Base-by-base conservation (phyloP, 164 flowering plant species). In the Sextonia rubra region DNA sequence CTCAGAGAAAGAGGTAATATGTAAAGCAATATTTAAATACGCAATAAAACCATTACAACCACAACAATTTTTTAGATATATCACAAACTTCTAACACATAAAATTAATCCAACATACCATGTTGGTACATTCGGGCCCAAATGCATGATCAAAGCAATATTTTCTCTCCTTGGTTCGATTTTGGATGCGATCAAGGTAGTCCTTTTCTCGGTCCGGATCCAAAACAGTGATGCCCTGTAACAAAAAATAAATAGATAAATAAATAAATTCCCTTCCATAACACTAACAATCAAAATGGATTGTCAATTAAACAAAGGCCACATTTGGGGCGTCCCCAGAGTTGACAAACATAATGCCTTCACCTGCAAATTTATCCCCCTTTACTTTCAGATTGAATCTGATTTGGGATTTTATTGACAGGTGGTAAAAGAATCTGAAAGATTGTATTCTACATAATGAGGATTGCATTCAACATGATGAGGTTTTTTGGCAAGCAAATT, bases 191-290 rank as follows among this genome's bases (percentile, higher is more conserved):
- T 90, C 93, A 56, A 93, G 89, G 79, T 93, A 93, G 77, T 90
- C 89, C 80, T 91, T 93, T 3, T 93, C 87, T 77, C 86, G 68
- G 73, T 93, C 97, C 68, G 98, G 97, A 85, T 93, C 97, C 83
- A 93, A 78, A 56, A 93, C 83, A 60, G 86, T 72, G 68, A 93
- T 88, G 75, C 89, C 92, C 98, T 93, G 68, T 74, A 70, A 74
- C n/a, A 47, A 8, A 52, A 60, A 37, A n/a, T n/a, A n/a, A 37
- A 37, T 17, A 48, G 12, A 27, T 14, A 29, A 64, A 64, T 3
- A 27, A 64, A 3, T 30, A 64, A 25, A 64, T 27, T n/a, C 32
- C 6, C 3, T 62, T 48, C 24, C 67, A 44, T 32, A 27, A 29
- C 67, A 47, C 14, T 2, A 12, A 22, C 23, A 49, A 24, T 12